phyloP scores from a whole-genome alignment of 208 protist species.

The Leishmania braziliensis region DNA sequence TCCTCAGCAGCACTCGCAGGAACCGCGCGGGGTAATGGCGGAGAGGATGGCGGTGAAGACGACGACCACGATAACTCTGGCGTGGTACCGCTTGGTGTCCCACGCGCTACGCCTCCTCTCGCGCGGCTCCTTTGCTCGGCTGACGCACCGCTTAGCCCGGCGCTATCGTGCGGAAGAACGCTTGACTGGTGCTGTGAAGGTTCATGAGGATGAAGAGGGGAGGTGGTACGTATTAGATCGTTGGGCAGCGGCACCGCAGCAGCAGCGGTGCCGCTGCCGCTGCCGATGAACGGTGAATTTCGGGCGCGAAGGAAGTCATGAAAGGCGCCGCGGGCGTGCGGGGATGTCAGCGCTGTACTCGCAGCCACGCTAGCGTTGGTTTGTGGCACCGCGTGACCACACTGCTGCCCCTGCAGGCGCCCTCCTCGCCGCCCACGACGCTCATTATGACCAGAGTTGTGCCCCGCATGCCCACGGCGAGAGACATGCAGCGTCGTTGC shows the following conservation, averaged over 20 bases:
- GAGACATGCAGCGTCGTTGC: neutral
- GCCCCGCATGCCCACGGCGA: neutral
- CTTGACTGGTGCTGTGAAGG: neutral
- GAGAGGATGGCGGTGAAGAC: neutral
- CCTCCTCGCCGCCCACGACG: neutral
- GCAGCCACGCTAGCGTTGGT: no score
- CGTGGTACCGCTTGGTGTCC: neutral
- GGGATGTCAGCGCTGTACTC: neutral
- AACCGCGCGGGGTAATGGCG: neutral
- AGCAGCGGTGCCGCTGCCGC: neutral
- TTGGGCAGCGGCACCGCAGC: neutral
- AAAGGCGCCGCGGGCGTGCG: constrained; percentile 11
- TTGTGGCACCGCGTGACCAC: neutral
- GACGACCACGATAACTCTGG: neutral
- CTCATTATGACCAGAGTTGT: neutral
- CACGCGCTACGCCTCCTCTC: neutral
- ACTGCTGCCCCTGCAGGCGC: neutral
- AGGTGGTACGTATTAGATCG: neutral
- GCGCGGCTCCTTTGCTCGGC: neutral
- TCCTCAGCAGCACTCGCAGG: neutral
- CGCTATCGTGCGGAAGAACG: neutral
- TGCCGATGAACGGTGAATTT: constrained; percentile 18
- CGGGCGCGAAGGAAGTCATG: constrained; percentile 23
- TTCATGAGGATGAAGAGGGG: neutral
- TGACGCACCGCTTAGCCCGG: neutral